Evolutionary conservation across 306 rosid species (phyloP), one percentile per base, ranked within the genome.

Genomic region (Argentina anserina): DNA sequence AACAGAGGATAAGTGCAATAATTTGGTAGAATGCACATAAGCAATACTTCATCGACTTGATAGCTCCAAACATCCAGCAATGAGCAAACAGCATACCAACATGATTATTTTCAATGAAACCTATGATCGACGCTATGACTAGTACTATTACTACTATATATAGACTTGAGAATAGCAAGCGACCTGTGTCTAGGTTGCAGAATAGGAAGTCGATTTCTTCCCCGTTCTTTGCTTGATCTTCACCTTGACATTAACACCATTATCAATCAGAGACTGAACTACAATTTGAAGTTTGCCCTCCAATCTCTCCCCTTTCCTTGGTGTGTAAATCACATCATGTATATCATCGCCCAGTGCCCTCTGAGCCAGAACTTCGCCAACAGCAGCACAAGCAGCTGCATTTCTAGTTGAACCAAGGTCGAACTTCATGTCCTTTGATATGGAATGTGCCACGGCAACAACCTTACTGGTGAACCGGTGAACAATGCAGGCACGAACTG

Each of bases 271-370:
- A 23, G 89, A 78, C 73, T 79, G 80, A 80, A 84, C 81, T 80
- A 83, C 80, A 70, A 72, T 33, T 50, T 85, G 84, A 87, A 84
- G 92, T 83, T 93, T 87, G 21, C 97, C 97, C 64, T 89, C 97
- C 79, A 73, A 64, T 67, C 78, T 89, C 53, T 94, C 96, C 49
- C 94, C 94, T 79, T 82, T 90, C 76, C 97, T 87, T 78, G 97
- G 96, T 7, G 96, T 87, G 76, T 91, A 94, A 74, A 87, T 72
- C 67, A 88, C 80, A 69, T 87, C 81, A 47, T 91, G 96, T 67
- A 94, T 94, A 76, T 94, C 99, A 82, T 88, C 96, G 36, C 85
- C 94, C 83, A 93, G 77, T 33, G 97, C 91, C 82, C 97, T 91
- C 85, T 89, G 90, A 55, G 92, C 94, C 60, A 93, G 78, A 81